phyloP scores from a whole-genome alignment of 2,329 filamentous ascomycete genomes.

The Coleophoma cylindrospora region DNA sequence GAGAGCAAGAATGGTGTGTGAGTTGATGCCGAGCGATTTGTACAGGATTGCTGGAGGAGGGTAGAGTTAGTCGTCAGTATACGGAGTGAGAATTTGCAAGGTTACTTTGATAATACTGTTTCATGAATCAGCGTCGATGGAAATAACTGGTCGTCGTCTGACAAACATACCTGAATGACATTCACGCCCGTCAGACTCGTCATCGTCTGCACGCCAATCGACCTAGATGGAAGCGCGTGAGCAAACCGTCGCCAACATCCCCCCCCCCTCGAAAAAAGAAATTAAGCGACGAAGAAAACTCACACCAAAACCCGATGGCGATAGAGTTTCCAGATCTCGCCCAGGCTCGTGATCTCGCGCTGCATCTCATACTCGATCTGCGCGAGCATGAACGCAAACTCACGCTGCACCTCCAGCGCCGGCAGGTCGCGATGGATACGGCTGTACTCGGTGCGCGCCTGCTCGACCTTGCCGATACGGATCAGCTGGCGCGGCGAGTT shows the following conservation, averaged over 20 bases:
- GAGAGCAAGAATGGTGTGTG: constrained; percentile 44
- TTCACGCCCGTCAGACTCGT: constrained; percentile 52
- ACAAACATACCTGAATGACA: constrained; percentile 40
- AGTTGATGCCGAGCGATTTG: constrained; percentile 45
- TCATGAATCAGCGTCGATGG: too few species aligned
- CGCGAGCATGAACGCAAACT: constrained; percentile 47
- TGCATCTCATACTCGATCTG: constrained; percentile 54
- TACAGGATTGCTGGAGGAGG: constrained; percentile 41
- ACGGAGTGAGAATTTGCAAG: not conserved
- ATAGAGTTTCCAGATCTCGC: constrained; percentile 46
- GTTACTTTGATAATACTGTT: constrained; percentile 28
- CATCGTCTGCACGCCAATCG: constrained; percentile 52
- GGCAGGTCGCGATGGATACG: constrained; percentile 41
- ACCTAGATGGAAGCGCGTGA: constrained; percentile 25
- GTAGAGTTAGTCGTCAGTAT: constrained; percentile 2
- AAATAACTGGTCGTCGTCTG: too few species aligned
- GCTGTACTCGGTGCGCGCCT: constrained; percentile 41
- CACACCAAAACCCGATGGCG: constrained; percentile 44
- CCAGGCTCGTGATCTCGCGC: constrained; percentile 45
- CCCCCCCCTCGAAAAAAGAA: too few species aligned
- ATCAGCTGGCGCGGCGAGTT: constrained; percentile 49
- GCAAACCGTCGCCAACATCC: not conserved
- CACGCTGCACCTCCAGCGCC: constrained; percentile 38
- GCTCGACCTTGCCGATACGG: constrained; percentile 40
- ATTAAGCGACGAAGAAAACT: constrained; percentile 9